A percentile compares a stretch with the other conserved stretches of the same genome.
phyloP scores from a whole-genome alignment of 768 basidiomycete genomes.

The Daedaleopsis nitida region DNA sequence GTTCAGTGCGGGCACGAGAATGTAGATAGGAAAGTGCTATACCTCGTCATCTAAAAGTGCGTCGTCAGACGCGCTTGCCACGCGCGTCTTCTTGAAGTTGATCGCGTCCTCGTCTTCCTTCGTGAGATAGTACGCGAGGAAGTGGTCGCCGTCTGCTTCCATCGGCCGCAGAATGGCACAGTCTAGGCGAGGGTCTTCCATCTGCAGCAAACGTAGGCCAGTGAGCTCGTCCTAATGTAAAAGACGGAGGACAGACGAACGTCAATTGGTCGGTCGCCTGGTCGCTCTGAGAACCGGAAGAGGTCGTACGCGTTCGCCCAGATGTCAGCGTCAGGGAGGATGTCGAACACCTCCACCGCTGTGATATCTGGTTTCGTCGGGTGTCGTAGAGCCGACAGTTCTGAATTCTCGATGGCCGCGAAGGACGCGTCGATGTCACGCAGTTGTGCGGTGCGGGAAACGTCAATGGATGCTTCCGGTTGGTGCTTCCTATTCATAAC shows the following conservation, averaged over 20 bases:
- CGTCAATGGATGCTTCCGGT: constrained; percentile 53
- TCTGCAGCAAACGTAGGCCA: constrained; percentile 37
- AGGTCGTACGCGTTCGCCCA: constrained; percentile 92
- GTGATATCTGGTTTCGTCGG: constrained; percentile 77
- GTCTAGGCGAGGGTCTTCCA: constrained; percentile 78
- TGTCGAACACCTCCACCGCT: constrained; percentile 79
- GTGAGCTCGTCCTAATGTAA: not conserved
- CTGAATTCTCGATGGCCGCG: constrained; percentile 59
- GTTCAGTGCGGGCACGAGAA: not conserved
- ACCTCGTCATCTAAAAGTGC: constrained; percentile 58
- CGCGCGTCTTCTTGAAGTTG: constrained; percentile 63
- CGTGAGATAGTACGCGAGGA: constrained; percentile 84
- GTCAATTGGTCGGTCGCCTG: constrained; percentile 74
- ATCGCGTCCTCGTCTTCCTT: constrained; percentile 71
- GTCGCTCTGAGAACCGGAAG: constrained; percentile 83
- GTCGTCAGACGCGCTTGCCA: constrained; percentile 43
- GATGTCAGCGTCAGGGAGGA: constrained; percentile 82
- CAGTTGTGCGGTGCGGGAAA: constrained; percentile 74
- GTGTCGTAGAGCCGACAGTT: constrained; percentile 63
- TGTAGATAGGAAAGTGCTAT: constrained; percentile 10
- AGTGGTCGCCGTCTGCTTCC: constrained; percentile 87
- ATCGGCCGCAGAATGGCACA: constrained; percentile 86
- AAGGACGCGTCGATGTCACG: constrained; percentile 82
- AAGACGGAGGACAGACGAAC: constrained; percentile 39
- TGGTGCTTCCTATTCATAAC: constrained; percentile 46